Evolutionary conservation across 441 rosid species (phyloP).

Genomic region (Gossypium lobatum): DNA sequence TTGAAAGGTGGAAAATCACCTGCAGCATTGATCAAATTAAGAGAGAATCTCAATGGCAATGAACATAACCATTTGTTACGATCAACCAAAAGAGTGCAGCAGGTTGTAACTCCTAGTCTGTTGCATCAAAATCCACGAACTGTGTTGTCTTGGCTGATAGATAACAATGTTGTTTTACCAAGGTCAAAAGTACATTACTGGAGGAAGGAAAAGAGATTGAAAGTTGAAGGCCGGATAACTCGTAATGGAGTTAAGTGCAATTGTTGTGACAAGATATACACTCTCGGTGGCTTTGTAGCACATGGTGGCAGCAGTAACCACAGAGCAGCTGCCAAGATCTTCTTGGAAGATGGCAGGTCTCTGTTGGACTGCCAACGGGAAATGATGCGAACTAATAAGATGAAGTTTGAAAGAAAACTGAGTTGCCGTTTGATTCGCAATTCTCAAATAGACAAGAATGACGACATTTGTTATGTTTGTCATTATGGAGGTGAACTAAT

Average conservation of each 20-base stretch:
- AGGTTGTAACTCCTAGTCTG: slow-evolving; percentile 26
- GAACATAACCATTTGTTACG: slow-evolving; percentile 19
- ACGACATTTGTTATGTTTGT: slow-evolving; percentile 45
- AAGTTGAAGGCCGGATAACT: slow-evolving; percentile 47
- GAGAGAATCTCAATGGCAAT: slow-evolving; percentile 12
- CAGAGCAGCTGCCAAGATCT: slow-evolving; percentile 46
- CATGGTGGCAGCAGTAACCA: slow-evolving; percentile 42
- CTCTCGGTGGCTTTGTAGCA: slow-evolving; percentile 41
- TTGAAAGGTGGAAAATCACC: slow-evolving; percentile 23
- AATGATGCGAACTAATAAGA: slow-evolving; percentile 24
- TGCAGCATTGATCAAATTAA: slow-evolving; percentile 4
- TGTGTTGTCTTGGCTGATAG: slow-evolving; percentile 72
- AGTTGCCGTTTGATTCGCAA: slow-evolving; percentile 21
- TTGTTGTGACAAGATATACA: slow-evolving; percentile 51
- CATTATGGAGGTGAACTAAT: slow-evolving; percentile 53
- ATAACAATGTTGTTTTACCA: slow-evolving; percentile 48
- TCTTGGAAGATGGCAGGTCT: slow-evolving; percentile 77
- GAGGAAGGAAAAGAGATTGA: slow-evolving; percentile 26
- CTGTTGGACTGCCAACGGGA: slow-evolving; percentile 60
- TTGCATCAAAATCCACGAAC: slow-evolving; percentile 43
- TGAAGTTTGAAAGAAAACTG: slow-evolving; percentile 21
- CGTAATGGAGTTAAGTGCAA: slow-evolving; percentile 63
- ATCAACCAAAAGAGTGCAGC: slow-evolving; percentile 50
- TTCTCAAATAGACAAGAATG: slow-evolving; percentile 30
- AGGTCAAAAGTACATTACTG: slow-evolving; percentile 48